phyloP scores from a whole-genome alignment of 2,329 filamentous ascomycete species.

The Thielaviopsis musarum region DNA sequence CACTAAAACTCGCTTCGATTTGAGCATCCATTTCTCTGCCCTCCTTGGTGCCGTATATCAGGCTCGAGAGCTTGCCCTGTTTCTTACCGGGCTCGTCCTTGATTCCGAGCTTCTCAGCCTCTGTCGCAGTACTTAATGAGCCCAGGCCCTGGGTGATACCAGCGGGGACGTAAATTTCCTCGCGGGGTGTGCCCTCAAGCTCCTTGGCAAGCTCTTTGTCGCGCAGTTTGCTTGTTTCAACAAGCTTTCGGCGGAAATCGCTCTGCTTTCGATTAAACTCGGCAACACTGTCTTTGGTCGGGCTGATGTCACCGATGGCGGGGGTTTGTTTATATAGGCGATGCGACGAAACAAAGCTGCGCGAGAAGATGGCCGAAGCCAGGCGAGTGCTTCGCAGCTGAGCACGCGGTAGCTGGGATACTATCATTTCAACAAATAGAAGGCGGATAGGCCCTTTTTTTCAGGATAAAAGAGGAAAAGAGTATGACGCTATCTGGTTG shows the following conservation, averaged over 20 bases:
- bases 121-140: conserved; percentile 45
- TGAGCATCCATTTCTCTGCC: conserved; percentile 87
- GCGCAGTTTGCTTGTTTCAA: conserved; percentile 56
- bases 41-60: conserved; percentile 96
- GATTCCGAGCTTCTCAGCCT: conserved; percentile 9
- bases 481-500: background rate
- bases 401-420: conserved; percentile 5
- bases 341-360: conserved; percentile 14
- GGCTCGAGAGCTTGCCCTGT: conserved; percentile 57
- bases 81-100: conserved; percentile 43
- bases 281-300: conserved; percentile 45
- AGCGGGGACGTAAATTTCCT: conserved; percentile 3
- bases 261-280: conserved; percentile 72
- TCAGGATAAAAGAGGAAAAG: background rate
- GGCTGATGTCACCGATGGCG: conserved; percentile 70
- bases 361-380: conserved; percentile 21
- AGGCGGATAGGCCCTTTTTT: background rate
- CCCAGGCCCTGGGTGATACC: conserved; percentile 30
- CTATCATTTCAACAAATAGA: conserved; percentile 3
- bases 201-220: conserved; percentile 6
- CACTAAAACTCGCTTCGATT: conserved; percentile 89
- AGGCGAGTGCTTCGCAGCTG: conserved; percentile 22
- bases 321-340: conserved; percentile 36
- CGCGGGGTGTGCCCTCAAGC: conserved; percentile 1
- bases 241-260: conserved; percentile 68